phyloP scores from a whole-genome alignment of 352 stramenopile genomes.

The Globisporangium paroecandrum region DNA sequence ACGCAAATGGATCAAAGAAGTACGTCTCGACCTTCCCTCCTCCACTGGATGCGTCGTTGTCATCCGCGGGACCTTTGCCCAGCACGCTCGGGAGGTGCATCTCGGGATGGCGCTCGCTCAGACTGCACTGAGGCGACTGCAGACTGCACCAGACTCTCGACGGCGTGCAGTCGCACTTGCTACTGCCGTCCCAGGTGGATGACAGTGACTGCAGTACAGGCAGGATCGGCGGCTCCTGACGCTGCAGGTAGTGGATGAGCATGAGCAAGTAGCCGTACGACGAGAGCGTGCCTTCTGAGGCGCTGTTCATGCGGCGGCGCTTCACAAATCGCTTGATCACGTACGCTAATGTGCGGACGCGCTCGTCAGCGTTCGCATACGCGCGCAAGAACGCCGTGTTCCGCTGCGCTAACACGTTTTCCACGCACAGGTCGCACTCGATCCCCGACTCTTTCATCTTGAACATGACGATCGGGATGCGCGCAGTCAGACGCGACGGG shows the following conservation, averaged over 20 bases:
- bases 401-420: constrained; percentile 96
- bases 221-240: constrained; percentile 62
- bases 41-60: constrained; percentile 31
- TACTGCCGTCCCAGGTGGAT: constrained; percentile 46
- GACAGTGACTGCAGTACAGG: constrained; percentile 68
- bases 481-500: constrained; percentile 86
- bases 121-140: constrained; percentile 29
- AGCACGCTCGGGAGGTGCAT: constrained; percentile 50
- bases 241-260: constrained; percentile 83
- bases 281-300: constrained; percentile 74
- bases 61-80: constrained; percentile 42
- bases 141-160: constrained; percentile 18
- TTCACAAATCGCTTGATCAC: constrained; percentile 85
- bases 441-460: constrained; percentile 71
- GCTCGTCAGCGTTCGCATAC: constrained; percentile 85
- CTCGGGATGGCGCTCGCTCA: constrained; percentile 35
- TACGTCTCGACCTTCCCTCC: constrained; percentile 65
- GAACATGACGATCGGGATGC: constrained; percentile 99
- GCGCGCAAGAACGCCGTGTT: constrained; percentile 95
- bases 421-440: constrained; percentile 86
- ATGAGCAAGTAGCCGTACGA: constrained; percentile 85
- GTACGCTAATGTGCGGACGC: constrained; percentile 77
- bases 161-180: constrained; percentile 28
- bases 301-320: constrained; percentile 78
- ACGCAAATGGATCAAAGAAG: constrained; percentile 77